phyloP scores from a whole-genome alignment of 1,139 yeast genomes.

The Dujonia santamariae region DNA sequence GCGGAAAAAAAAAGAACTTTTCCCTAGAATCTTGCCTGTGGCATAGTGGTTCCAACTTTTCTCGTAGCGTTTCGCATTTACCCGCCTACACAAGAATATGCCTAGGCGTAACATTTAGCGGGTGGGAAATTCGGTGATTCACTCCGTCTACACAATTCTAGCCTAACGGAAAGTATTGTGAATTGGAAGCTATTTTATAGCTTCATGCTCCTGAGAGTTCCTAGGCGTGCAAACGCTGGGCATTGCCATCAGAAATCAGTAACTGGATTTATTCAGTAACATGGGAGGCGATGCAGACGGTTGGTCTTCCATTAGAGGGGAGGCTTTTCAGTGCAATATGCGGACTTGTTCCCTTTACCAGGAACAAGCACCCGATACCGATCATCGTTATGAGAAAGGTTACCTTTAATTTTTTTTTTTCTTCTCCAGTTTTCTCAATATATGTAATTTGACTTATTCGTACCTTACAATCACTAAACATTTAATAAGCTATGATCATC shows the following conservation, averaged over 20 bases:
- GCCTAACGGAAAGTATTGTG: slow-evolving; percentile 1
- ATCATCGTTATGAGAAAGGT: slow-evolving; percentile 57
- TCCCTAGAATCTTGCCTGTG: slow-evolving; percentile 13
- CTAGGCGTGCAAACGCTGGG: slow-evolving; percentile 72
- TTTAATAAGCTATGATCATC: slow-evolving; percentile 45
- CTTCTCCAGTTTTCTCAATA: slow-evolving; percentile 9
- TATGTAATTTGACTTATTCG: background rate
- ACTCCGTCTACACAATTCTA: slow-evolving; percentile 44
- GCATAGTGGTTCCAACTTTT: slow-evolving; percentile 35
- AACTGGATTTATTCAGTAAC: slow-evolving; percentile 18
- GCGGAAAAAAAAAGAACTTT: too few species aligned
- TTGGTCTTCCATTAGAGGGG: slow-evolving; percentile 46
- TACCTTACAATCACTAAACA: background rate
- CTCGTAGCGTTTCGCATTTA: slow-evolving; percentile 62
- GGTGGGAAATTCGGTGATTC: slow-evolving; percentile 88
- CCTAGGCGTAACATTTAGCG: slow-evolving; percentile 34
- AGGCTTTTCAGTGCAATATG: slow-evolving; percentile 78
- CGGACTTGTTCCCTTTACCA: slow-evolving; percentile 55
- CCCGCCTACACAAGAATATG: slow-evolving; percentile 54
- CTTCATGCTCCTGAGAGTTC: slow-evolving; percentile 63
- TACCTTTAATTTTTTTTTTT: slow-evolving; percentile 16
- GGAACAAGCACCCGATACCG: slow-evolving; percentile 75
- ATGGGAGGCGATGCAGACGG: slow-evolving; percentile 80
- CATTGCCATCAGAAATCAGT: slow-evolving; percentile 66
- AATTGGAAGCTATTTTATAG: slow-evolving; percentile 8